Evolutionary conservation across 768 basidiomycete genomes (phyloP).

Genomic region (Botryobasidium botryosum): DNA sequence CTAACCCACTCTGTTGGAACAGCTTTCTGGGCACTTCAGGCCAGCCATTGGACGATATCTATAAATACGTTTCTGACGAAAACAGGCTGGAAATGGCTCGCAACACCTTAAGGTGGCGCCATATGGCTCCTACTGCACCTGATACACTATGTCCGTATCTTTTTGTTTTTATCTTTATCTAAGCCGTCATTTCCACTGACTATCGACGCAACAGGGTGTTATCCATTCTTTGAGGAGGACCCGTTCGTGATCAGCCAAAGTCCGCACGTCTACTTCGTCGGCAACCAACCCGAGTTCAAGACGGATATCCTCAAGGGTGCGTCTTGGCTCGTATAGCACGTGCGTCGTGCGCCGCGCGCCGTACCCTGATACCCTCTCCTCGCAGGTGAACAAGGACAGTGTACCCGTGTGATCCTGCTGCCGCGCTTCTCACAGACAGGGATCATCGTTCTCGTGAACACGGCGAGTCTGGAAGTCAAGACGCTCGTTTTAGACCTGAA

Average conservation of each 20-base stretch:
- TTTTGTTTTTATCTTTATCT: neutral
- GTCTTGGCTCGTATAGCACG: conserved; percentile 4
- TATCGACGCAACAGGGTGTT: conserved; percentile 44
- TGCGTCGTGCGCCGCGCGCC: neutral
- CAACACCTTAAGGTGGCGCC: conserved; percentile 78
- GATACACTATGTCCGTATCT: conserved; percentile 60
- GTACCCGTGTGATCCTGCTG: conserved; percentile 52
- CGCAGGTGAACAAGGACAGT: conserved; percentile 14
- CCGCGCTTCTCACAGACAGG: conserved; percentile 72
- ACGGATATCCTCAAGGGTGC: conserved; percentile 45
- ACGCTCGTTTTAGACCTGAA: no score
- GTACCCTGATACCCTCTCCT: neutral
- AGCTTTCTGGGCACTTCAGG: conserved; percentile 77
- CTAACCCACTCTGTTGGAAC: neutral
- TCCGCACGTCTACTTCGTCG: conserved; percentile 84
- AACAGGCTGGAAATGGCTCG: conserved; percentile 61
- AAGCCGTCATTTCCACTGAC: neutral
- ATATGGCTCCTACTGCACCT: conserved; percentile 96
- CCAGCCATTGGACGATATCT: conserved; percentile 88
- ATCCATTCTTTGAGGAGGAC: conserved; percentile 74
- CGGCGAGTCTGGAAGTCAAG: conserved; percentile 54
- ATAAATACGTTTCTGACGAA: conserved; percentile 59
- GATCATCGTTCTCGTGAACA: conserved; percentile 58
- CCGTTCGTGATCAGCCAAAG: conserved; percentile 79
- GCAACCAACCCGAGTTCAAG: conserved; percentile 71